These are phyloP conservation scores for Vigna trinervia DNA, from an alignment of 306 rosid species.

Conservation along the genomic window DNA sequence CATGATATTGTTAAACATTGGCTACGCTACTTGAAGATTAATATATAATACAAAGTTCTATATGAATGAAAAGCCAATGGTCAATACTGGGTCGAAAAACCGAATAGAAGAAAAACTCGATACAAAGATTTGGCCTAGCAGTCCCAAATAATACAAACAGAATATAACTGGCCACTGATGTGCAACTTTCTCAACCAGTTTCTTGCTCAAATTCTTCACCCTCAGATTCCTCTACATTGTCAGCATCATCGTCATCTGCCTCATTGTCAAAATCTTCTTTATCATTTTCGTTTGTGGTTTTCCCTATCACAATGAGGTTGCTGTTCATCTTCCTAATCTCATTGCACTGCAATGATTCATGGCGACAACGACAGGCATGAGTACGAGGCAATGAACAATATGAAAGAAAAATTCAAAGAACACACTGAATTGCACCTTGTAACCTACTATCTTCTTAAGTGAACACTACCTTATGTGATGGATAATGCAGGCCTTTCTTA, in stretches of 20 bases:
- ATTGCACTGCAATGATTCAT: constrained; percentile 65
- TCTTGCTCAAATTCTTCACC: constrained; percentile 97
- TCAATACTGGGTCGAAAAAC: neutral
- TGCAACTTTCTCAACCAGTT: constrained; percentile 68
- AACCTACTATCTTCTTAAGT: constrained; percentile 12
- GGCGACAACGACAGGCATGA: constrained; percentile 22
- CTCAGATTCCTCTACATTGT: constrained; percentile 88
- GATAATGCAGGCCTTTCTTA: constrained; percentile 16
- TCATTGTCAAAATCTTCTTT: constrained; percentile 83
- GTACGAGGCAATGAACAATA: neutral
- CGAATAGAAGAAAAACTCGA: constrained; percentile 4
- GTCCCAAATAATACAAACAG: constrained; percentile 3
- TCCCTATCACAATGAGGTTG: constrained; percentile 74
- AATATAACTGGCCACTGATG: neutral
- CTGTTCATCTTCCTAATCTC: constrained; percentile 78
- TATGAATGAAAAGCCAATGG: neutral
- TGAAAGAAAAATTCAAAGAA: constrained; percentile 19
- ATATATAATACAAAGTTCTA: neutral
- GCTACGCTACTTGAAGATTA: neutral
- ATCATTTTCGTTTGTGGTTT: constrained; percentile 67
- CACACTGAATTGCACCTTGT: constrained; percentile 5
- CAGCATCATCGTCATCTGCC: constrained; percentile 66
- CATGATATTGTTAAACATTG: neutral
- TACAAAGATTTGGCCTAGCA: constrained; percentile 8
- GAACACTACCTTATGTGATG: constrained; percentile 7